A percentile compares a stretch with the other conserved stretches of the same genome.
phyloP scores from a whole-genome alignment of 2,329 filamentous ascomycete genomes.

The Fusarium buxicola region DNA sequence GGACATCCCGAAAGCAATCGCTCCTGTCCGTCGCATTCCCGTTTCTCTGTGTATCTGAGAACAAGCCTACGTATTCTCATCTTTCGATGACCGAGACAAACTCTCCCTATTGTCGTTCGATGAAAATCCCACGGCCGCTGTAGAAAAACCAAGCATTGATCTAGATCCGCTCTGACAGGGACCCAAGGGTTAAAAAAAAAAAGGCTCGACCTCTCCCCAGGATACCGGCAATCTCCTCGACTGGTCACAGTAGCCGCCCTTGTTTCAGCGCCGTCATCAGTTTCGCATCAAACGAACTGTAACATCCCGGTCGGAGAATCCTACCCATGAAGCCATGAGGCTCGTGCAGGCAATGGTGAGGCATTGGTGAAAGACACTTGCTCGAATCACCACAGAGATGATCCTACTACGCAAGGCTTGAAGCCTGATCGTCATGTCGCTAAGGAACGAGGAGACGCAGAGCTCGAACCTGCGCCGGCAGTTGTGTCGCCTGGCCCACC shows the following conservation, averaged over 20 bases:
- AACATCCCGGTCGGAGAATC: constrained; percentile 14
- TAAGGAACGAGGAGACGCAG: not conserved
- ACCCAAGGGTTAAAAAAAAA: not conserved
- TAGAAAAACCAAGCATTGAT: not conserved
- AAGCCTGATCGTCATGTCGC: too few relatives aligned
- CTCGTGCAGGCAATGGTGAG: constrained; percentile 41
- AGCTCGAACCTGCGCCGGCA: constrained; percentile 19
- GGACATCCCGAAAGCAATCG: too few relatives aligned
- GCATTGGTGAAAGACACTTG: constrained; percentile 29
- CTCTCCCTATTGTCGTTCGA: not conserved
- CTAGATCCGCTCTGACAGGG: not conserved
- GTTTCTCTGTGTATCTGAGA: too few relatives aligned
- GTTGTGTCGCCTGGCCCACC: constrained; percentile 12
- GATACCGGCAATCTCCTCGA: not conserved
- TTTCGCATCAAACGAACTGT: constrained; percentile 29
- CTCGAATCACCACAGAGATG: constrained; percentile 4
- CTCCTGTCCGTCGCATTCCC: too few relatives aligned
- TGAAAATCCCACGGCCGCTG: not conserved
- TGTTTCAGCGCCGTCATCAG: constrained; percentile 36
- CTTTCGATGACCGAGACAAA: too few relatives aligned
- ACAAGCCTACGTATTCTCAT: too few relatives aligned
- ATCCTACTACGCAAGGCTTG: too few relatives aligned
- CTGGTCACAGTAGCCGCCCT: constrained; percentile 19
- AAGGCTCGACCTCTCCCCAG: not conserved
- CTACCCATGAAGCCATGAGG: constrained; percentile 10